Percentiles rank a stretch among this genome's conserved stretches.
Evolutionary conservation across 2,329 filamentous ascomycete species (phyloP).

Genomic region (Penicillium italicum): DNA sequence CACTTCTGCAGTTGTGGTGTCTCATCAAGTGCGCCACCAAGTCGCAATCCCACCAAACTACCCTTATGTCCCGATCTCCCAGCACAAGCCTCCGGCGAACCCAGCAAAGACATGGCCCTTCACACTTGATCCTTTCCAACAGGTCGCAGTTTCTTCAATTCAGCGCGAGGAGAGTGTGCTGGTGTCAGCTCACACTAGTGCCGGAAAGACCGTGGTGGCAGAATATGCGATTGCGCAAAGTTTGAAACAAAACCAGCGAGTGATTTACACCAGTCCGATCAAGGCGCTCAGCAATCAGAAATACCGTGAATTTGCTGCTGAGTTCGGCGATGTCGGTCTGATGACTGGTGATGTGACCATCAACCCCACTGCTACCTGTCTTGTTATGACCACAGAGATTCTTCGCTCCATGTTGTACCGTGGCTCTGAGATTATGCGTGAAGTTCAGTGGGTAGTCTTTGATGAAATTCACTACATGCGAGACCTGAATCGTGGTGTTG

Average conservation of each 20-base stretch:
- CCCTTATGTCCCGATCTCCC: conserved; percentile 88
- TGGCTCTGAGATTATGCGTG: conserved; percentile 98
- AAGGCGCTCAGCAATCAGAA: conserved; percentile 99
- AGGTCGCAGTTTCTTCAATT: conserved; percentile 89
- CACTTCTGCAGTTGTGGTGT: conserved; percentile 67
- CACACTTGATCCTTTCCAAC: conserved; percentile 94
- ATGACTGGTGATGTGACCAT: conserved; percentile 99
- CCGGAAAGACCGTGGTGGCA: conserved; percentile 96
- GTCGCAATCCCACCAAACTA: conserved; percentile 92
- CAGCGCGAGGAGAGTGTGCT: conserved; percentile 94
- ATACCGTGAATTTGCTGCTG: conserved; percentile 90
- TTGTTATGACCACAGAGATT: conserved; percentile 99
- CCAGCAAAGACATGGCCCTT: conserved; percentile 84
- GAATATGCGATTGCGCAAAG: conserved; percentile 98
- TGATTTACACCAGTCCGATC: conserved; percentile 99
- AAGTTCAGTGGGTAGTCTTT: conserved; percentile 97
- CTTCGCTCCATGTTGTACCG: conserved; percentile 96
- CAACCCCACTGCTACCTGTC: conserved; percentile 93
- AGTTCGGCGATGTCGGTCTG: conserved; percentile 93
- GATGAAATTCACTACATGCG: conserved; percentile 99
- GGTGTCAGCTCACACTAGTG: conserved; percentile 94
- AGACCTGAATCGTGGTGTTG: conserved; percentile 82
- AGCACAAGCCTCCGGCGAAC: conserved; percentile 84
- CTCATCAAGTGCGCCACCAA: conserved; percentile 98
- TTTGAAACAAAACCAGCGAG: conserved; percentile 92